A percentile compares a stretch with the other conserved stretches of the same genome.
phyloP scores from a whole-genome alignment of 345 rosid species.

The Eucalyptus polybractea region DNA sequence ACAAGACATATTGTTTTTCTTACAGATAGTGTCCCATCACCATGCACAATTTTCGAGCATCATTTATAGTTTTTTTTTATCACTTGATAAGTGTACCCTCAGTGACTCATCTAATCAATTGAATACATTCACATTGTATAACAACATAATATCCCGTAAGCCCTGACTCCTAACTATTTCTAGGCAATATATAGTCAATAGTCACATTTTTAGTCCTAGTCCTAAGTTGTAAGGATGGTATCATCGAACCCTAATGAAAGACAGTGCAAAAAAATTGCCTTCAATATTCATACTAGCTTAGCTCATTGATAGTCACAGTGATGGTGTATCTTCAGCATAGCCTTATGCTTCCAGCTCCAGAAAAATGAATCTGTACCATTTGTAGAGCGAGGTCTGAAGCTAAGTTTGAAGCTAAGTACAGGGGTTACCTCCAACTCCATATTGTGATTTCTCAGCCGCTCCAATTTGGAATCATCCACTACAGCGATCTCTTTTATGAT shows the following conservation, averaged over 20 bases:
- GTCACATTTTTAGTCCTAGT: neutral
- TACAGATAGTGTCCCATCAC: neutral
- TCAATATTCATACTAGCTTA: neutral
- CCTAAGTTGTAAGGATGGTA: neutral
- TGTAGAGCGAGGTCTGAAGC: neutral
- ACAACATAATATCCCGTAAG: neutral
- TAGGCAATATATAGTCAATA: neutral
- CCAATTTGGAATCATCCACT: too few relatives aligned
- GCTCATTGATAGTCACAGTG: neutral
- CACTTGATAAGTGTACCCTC: neutral
- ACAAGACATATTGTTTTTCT: neutral
- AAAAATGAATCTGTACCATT: neutral
- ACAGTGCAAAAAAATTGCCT: neutral
- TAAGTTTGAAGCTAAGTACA: neutral
- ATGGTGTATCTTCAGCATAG: neutral
- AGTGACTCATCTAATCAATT: neutral
- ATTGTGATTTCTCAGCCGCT: constrained; percentile 19
- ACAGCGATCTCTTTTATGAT: too few relatives aligned
- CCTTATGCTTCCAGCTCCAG: neutral
- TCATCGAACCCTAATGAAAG: neutral
- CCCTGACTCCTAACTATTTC: neutral
- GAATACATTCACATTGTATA: neutral
- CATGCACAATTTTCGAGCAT: neutral
- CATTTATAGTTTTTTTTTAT: neutral
- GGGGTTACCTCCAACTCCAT: constrained; percentile 32